Conservation (phyloP, 805 yeast genomes). For the Kockiozyma suomiensis region DNA sequence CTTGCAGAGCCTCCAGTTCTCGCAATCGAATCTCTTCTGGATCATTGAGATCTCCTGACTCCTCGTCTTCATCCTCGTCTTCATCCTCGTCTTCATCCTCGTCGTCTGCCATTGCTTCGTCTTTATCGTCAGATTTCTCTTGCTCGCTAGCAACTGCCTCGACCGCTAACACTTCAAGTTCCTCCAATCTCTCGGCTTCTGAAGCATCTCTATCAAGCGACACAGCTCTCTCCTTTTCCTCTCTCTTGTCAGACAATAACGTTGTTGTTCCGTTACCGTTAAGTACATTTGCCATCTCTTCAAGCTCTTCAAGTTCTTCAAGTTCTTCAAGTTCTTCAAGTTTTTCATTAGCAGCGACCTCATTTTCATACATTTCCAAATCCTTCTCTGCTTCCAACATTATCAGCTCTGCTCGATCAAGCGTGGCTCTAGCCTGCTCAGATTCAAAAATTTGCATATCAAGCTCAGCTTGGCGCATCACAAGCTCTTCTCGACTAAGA, state of each 20-base stretch:
- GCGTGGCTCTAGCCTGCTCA: no score
- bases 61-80: conserved; percentile 17
- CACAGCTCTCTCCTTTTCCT: background rate
- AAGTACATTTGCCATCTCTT: no score
- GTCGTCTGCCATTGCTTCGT: background rate
- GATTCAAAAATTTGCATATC: background rate
- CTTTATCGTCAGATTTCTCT: background rate
- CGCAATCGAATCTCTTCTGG: conserved; percentile 17
- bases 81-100: background rate
- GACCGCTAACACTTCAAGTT: no score
- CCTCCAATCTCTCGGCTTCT: background rate
- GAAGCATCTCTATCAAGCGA: background rate
- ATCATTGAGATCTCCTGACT: background rate
- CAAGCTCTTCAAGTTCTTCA: background rate
- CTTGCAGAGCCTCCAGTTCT: background rate
- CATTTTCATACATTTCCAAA: background rate
- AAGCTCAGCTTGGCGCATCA: background rate
- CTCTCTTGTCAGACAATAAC: background rate
- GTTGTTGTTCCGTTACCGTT: no score
- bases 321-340: background rate
- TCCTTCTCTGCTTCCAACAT: background rate
- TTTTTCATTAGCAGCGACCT: background rate
- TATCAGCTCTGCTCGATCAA: background rate
- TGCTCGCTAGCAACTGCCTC: no score
- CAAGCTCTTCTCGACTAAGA: background rate